These are phyloP conservation scores for Primulina tabacum DNA, from an alignment of 257 asterid genomes.

Conservation along the genomic window DNA sequence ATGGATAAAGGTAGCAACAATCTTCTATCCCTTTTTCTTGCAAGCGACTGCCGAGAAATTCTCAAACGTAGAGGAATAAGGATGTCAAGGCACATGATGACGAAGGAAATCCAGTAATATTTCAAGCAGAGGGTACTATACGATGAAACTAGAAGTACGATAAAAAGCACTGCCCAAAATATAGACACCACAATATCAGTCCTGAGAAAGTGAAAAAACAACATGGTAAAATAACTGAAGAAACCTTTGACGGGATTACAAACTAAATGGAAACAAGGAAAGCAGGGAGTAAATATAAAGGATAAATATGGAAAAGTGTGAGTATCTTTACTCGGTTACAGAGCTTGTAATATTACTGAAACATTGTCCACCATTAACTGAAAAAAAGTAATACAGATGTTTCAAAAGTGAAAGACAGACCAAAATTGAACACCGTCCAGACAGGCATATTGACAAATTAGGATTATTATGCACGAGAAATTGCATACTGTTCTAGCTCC, in stretches of 20 bases:
- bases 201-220: slow-evolving; percentile 41
- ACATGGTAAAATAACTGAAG: background rate
- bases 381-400: no score
- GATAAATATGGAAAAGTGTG: background rate
- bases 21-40: slow-evolving; percentile 66
- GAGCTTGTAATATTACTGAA: no score
- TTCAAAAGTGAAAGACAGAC: background rate
- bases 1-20: slow-evolving; percentile 59
- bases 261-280: background rate
- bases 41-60: slow-evolving; percentile 48
- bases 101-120: slow-evolving; percentile 54
- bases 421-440: background rate
- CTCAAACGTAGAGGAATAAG: slow-evolving; percentile 58
- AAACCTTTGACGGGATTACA: background rate
- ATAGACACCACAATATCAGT: slow-evolving; percentile 58
- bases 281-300: background rate
- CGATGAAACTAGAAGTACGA: slow-evolving; percentile 49
- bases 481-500: background rate
- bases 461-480: background rate
- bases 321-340: background rate
- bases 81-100: slow-evolving; percentile 46
- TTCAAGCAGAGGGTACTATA: slow-evolving; percentile 50
- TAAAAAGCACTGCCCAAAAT: slow-evolving; percentile 44
- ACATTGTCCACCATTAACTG: background rate
- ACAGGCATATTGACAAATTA: background rate